Evolutionary conservation across 192 early-diverging fungal genomes (phyloP), one percentile per base, ranked within the genome.

Genomic region (Coemansia sp.): DNA sequence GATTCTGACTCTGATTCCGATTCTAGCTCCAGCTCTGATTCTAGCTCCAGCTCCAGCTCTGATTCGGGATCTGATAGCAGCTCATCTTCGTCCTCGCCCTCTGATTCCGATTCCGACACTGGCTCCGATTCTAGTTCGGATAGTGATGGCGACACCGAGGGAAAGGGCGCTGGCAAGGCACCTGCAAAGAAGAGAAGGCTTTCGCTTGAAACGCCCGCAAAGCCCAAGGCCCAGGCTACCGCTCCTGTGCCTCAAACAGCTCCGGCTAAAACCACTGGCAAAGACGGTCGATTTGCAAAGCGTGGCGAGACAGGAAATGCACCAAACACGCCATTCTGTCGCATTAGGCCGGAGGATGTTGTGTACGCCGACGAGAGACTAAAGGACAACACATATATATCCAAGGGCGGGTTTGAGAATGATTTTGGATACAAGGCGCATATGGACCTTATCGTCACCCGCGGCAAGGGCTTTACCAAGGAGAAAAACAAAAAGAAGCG

Each of bases 401-500:
- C 68, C 62, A 89, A 91, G 73, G 91, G 92, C 74, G 87, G 89
- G 3, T 85, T 86, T 18, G 85, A 83, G 9, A 73, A 50, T 34
- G 85, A 88, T 52, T 99, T 96, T 80, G 97, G 97, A 18, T 86
- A 90, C 80, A 96, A 92, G 69, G 97, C 97, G 13, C 90, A 97
- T 70, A 84, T 86, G 77, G 97, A 99, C 60, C 85, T 99, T 66
- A 90, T 95, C 61, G 89, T 91, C 43, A 94, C 89, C 14, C 84
- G 90, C 33, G 97, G 97, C 43, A 94, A 94, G 80, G 88, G 88
- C 25, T 99, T 99, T 86, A 88, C 93, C 38, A 90, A 89, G 12
- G 95, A 97, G 70, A 99, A 99, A 87, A 93, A 92, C 64, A 97
- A 97, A 85, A 98, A 98, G 84, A 97, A 97, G 87, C 85, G 92